Conservation (phyloP, 2,329 filamentous ascomycete genomes). For the Paraconiothyrium sp. region DNA sequence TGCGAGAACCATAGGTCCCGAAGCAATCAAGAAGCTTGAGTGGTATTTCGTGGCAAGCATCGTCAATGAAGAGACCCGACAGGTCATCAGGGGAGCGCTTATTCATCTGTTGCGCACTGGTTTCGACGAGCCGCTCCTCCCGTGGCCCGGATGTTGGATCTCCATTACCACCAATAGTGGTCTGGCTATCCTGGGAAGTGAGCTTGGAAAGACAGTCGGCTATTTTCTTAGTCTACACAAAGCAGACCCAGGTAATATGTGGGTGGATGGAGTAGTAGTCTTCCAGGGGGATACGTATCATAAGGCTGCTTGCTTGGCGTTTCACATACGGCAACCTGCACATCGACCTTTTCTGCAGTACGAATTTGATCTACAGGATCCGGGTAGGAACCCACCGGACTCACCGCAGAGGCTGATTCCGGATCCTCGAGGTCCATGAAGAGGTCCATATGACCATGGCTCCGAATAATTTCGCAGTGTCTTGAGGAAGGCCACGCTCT, state of each 20-base stretch:
- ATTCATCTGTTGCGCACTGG: no score
- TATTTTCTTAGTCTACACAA: slow-evolving; percentile 14
- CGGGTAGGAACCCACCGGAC: background rate
- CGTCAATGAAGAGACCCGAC: slow-evolving; percentile 1
- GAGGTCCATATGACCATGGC: background rate
- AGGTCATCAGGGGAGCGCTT: slow-evolving; percentile 1
- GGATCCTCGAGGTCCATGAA: background rate
- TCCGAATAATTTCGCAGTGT: background rate
- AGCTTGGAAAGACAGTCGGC: slow-evolving; percentile 8
- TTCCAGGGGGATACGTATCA: slow-evolving; percentile 11
- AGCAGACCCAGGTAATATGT: background rate
- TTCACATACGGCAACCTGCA: background rate
- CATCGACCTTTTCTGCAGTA: background rate
- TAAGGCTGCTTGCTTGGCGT: slow-evolving; percentile 9
- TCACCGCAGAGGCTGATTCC: background rate
- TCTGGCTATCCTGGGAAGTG: slow-evolving; percentile 9
- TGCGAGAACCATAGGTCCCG: background rate
- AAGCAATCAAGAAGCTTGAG: background rate
- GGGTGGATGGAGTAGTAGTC: slow-evolving; percentile 2
- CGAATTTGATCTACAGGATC: background rate
- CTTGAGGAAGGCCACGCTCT: background rate
- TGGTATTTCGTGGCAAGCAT: slow-evolving; percentile 11
- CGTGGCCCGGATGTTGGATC: slow-evolving; percentile 12
- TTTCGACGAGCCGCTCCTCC: background rate
- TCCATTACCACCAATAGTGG: background rate